A percentile compares a stretch with the other conserved stretches of the same genome.
Evolutionary conservation across 1,284 basidiomycete genomes (phyloP).

Genomic region (Cryptococcus depauperatus): DNA sequence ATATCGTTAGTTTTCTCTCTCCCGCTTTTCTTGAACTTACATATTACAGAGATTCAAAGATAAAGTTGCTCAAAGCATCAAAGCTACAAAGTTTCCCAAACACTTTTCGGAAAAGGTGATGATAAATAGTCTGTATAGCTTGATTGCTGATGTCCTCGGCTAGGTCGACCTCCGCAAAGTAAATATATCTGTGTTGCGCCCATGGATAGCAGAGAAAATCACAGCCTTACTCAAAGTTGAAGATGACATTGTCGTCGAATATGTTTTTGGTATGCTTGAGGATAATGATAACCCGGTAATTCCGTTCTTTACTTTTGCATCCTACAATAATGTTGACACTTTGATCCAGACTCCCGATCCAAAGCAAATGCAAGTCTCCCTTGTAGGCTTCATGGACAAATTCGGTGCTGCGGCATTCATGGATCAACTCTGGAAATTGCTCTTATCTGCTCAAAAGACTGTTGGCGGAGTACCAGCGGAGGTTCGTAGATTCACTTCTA

Average conservation of each 20-base stretch:
- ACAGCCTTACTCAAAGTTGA: slow-evolving; percentile 85
- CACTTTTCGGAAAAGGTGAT: slow-evolving; percentile 79
- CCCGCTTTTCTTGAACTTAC: not conserved
- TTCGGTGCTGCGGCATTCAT: slow-evolving; percentile 71
- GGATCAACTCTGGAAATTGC: slow-evolving; percentile 75
- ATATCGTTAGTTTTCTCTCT: slow-evolving; percentile 21
- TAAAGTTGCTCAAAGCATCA: slow-evolving; percentile 85
- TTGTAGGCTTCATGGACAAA: slow-evolving; percentile 76
- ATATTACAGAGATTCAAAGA: slow-evolving; percentile 78
- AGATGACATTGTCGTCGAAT: slow-evolving; percentile 94
- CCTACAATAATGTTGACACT: not conserved
- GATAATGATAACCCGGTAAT: slow-evolving; percentile 71
- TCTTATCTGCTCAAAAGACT: slow-evolving; percentile 82
- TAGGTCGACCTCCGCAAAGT: slow-evolving; percentile 94
- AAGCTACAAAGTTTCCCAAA: slow-evolving; percentile 79
- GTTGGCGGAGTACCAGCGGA: slow-evolving; percentile 84
- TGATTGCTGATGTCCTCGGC: not conserved
- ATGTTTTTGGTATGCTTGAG: slow-evolving; percentile 86
- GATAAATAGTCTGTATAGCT: not conserved
- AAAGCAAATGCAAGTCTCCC: slow-evolving; percentile 86
- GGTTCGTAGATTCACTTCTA: slow-evolving; percentile 15
- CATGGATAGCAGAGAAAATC: slow-evolving; percentile 89
- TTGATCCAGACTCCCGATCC: slow-evolving; percentile 70
- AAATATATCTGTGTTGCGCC: slow-evolving; percentile 62
- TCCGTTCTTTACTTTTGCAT: slow-evolving; percentile 4